Evolutionary conservation across 2,329 filamentous ascomycete genomes (phyloP).

Genomic region (Cordyceps pruinosa): DNA sequence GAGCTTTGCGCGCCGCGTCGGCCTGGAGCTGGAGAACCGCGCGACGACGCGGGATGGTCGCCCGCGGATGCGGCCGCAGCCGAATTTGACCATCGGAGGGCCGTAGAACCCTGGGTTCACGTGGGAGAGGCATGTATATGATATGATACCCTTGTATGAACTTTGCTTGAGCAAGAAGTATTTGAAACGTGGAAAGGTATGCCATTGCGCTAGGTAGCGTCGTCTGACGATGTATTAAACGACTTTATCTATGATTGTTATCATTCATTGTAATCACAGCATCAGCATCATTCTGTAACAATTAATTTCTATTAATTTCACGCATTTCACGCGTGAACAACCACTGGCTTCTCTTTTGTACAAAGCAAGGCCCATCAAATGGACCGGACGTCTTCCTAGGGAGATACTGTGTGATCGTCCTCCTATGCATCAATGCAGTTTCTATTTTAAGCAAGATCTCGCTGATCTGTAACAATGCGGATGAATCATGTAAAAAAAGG

Average conservation of each 20-base stretch:
- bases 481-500: background rate
- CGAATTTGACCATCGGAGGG: background rate
- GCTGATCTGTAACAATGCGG: background rate
- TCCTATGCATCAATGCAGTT: conserved; percentile 1
- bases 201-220: no score
- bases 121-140: background rate
- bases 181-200: no score
- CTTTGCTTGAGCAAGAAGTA: no score
- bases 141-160: background rate
- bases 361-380: background rate
- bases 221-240: no score
- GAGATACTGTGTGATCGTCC: conserved; percentile 1
- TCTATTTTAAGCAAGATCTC: background rate
- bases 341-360: background rate
- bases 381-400: background rate
- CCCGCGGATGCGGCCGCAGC: background rate
- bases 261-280: background rate
- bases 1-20: conserved; percentile 6
- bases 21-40: background rate
- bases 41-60: background rate
- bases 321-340: background rate
- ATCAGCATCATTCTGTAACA: no score
- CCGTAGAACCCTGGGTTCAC: background rate
- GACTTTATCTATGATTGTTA: no score
- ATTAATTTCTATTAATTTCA: background rate